These are phyloP conservation scores for Tetrahymena thermophila DNA, from an alignment of 73 alveolate species.

Conservation along the genomic window DNA sequence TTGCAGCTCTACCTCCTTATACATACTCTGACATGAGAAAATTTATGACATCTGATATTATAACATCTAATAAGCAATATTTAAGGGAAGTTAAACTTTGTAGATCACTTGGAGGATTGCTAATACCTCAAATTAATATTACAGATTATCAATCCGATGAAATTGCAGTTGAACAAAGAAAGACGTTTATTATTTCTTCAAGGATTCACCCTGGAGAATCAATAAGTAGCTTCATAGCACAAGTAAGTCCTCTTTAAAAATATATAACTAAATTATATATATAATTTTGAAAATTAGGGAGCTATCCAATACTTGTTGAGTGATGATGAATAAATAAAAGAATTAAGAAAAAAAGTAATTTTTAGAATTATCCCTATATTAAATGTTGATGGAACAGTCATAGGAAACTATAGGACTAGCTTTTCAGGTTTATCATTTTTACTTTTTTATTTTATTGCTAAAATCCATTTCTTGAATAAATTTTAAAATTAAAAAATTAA, in stretches of 20 bases:
- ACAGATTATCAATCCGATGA: slow-evolving; percentile 14
- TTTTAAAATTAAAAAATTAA: not conserved
- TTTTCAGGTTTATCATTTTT: not conserved
- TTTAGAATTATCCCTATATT: slow-evolving; percentile 30
- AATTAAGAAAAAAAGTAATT: not conserved
- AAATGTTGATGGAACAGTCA: slow-evolving; percentile 39
- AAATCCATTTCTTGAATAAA: not conserved
- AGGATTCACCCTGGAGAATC: slow-evolving; percentile 94
- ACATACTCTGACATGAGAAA: slow-evolving; percentile 64
- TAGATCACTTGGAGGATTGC: slow-evolving; percentile 15
- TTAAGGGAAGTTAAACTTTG: not conserved
- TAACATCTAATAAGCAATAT: not conserved
- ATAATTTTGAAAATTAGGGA: slow-evolving; percentile 1
- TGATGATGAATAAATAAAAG: not conserved
- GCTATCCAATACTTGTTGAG: not conserved
- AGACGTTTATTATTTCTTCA: slow-evolving; percentile 67
- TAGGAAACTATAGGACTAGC: slow-evolving; percentile 40
- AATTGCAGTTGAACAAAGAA: slow-evolving; percentile 22
- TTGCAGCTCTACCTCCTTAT: slow-evolving; percentile 79
- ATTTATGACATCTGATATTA: slow-evolving; percentile 20
- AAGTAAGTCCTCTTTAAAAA: slow-evolving; percentile 66
- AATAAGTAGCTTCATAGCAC: slow-evolving; percentile 70
- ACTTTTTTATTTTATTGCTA: not conserved
- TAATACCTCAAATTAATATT: slow-evolving; percentile 19
- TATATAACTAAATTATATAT: slow-evolving; percentile 48